Evolutionary conservation across 2,329 filamentous ascomycete species (phyloP), one percentile per base, ranked within the genome.

Genomic region (Thelonectria discophora): DNA sequence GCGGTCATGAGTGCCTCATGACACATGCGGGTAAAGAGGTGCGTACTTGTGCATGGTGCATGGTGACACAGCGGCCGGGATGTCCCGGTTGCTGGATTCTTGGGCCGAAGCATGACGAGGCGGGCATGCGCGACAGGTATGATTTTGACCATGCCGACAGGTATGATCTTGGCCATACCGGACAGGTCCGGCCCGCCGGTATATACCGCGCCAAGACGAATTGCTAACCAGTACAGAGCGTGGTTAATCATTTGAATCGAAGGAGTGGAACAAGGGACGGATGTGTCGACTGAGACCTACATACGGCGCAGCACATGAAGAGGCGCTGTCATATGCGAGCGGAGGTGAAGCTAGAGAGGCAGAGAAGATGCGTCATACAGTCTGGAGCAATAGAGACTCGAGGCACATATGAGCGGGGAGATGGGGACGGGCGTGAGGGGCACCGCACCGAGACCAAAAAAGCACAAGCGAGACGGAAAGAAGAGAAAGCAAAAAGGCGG

Each of bases 371-470:
- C 48, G 48, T 46, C 43, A 46, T 46, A 46, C 43, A 17, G 37
- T 37, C 12, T 37, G 32, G 9, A 10, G 32, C 9, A 34, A 34
- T 34, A 9, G 32, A 13, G 32, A 34, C 32, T n/a, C 39, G 18
- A 32, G 18, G 45, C 45, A 48, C 45, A 48, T 48, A 48, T 48
- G 45, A 48, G 45, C 45, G 45, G 45, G 45, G 45, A 30, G 27
- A 30, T 10, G 27, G 45, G 10, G 34, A 37, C 11, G 34, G 34
- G 15, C 34, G 13, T n/a, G 20, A n/a, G 20, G 45, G 45, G 20
- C 18, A 42, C 3, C 3, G 15, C 2, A 5, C 17, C 17, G 39
- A 42, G 7, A 5, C 39, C 39, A 42, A 42, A 43, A 15, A 15
- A 7, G n/a, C 11, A 17, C n/a, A 43, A 15, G 3, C 40, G 6